A percentile compares a stretch with the other conserved stretches of the same genome.
Conservation (phyloP, 1,284 basidiomycete genomes). For the Cryptococcus depauperatus region DNA sequence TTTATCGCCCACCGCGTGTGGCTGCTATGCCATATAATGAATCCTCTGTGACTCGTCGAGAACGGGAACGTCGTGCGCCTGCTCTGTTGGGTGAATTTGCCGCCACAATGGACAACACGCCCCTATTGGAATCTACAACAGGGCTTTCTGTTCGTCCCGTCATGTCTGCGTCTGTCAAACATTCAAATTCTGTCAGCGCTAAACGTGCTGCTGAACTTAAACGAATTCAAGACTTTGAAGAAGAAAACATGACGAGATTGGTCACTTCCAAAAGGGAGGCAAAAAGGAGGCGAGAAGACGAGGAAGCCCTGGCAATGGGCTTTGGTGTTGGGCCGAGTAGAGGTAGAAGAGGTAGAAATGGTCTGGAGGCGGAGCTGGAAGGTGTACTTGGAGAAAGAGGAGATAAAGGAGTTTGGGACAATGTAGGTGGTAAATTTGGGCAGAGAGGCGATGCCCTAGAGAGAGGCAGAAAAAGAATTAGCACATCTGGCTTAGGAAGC, state of each 20-base stretch:
- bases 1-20: slow-evolving; percentile 86
- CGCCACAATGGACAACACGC: slow-evolving; percentile 52
- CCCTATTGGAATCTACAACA: slow-evolving; percentile 64
- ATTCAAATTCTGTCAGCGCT: slow-evolving; percentile 36
- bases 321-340: slow-evolving; percentile 42
- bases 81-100: slow-evolving; percentile 56
- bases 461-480: slow-evolving; percentile 36
- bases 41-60: slow-evolving; percentile 18
- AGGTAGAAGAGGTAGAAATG: slow-evolving; percentile 56
- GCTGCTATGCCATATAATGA: slow-evolving; percentile 79
- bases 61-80: slow-evolving; percentile 64
- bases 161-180: slow-evolving; percentile 27
- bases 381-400: slow-evolving; percentile 62
- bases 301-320: slow-evolving; percentile 87
- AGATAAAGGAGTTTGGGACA: slow-evolving; percentile 43
- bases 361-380: slow-evolving; percentile 73
- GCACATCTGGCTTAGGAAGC: slow-evolving; percentile 44
- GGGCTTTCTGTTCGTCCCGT: slow-evolving; percentile 53
- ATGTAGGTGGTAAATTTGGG: slow-evolving; percentile 51
- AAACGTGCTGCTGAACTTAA: slow-evolving; percentile 57
- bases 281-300: slow-evolving; percentile 69
- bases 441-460: slow-evolving; percentile 32
- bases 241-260: slow-evolving; percentile 88
- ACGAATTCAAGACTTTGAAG: slow-evolving; percentile 84
- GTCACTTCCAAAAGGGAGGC: slow-evolving; percentile 87